Conservation (phyloP, 306 rosid genomes). For the Pyrus communis region DNA sequence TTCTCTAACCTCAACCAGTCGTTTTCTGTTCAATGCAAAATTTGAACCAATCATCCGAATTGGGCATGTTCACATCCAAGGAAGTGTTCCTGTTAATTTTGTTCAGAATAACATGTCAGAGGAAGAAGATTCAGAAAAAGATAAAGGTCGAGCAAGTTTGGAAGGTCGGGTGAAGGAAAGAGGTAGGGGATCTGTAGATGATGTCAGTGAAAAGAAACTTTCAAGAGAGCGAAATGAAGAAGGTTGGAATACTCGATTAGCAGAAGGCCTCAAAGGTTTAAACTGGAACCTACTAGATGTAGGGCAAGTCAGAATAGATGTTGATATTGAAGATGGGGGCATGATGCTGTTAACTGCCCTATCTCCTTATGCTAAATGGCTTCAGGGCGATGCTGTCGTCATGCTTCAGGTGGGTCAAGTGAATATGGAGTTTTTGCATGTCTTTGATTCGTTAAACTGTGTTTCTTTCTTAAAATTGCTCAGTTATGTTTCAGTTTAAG, state of each 20-base stretch:
- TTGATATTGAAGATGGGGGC: conserved; percentile 93
- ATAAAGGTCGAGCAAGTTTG: conserved; percentile 41
- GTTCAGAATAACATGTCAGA: conserved; percentile 43
- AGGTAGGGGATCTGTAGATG: conserved; percentile 35
- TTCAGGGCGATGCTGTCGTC: conserved; percentile 81
- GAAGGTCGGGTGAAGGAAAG: conserved; percentile 66
- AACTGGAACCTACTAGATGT: conserved; percentile 70
- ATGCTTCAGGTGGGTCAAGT: conserved; percentile 66
- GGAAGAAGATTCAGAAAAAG: conserved; percentile 50
- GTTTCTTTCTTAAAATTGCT: background rate
- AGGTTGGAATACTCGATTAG: conserved; percentile 65
- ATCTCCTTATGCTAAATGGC: conserved; percentile 89
- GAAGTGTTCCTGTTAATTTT: conserved; percentile 78
- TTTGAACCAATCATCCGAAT: conserved; percentile 73
- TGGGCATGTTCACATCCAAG: conserved; percentile 87
- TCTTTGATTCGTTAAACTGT: background rate
- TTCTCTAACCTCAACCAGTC: conserved; percentile 74
- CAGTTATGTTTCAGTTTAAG: background rate
- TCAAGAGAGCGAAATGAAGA: conserved; percentile 70
- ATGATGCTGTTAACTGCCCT: conserved; percentile 89
- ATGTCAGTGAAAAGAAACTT: conserved; percentile 40
- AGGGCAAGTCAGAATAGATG: conserved; percentile 86
- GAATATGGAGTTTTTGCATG: conserved; percentile 4
- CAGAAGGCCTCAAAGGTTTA: conserved; percentile 78
- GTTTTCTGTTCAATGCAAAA: conserved; percentile 87